phyloP scores from a whole-genome alignment of 2,329 filamentous ascomycete genomes.

The Anthostomella pinea region DNA sequence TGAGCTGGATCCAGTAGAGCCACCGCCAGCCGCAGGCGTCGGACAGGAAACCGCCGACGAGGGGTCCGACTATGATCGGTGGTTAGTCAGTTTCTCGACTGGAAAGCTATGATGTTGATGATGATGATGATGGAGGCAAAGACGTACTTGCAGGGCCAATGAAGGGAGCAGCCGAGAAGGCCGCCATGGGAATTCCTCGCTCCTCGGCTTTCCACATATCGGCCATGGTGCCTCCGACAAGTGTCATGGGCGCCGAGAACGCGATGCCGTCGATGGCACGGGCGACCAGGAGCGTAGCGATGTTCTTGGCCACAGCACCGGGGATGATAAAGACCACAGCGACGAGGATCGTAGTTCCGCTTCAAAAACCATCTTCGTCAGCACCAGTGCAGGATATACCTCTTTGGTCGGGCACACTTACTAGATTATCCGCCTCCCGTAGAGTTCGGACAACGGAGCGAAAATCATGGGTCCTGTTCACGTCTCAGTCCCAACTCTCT shows the following conservation, averaged over 20 bases:
- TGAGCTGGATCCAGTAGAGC: slow-evolving; percentile 86
- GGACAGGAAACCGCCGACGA: slow-evolving; percentile 73
- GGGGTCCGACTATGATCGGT: slow-evolving; percentile 55
- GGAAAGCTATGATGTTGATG: not conserved
- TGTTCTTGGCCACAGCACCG: slow-evolving; percentile 73
- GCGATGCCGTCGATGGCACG: slow-evolving; percentile 78
- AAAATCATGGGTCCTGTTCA: slow-evolving; percentile 68
- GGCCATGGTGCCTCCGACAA: slow-evolving; percentile 78
- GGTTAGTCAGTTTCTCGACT: slow-evolving; percentile 8
- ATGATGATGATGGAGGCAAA: too few relatives aligned
- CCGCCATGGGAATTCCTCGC: slow-evolving; percentile 82
- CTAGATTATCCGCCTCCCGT: slow-evolving; percentile 71
- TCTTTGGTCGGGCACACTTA: slow-evolving; percentile 3
- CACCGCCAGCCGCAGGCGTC: slow-evolving; percentile 74
- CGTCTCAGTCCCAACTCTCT: too few relatives aligned
- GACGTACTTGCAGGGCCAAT: slow-evolving; percentile 67
- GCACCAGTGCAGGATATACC: not conserved
- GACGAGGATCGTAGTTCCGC: slow-evolving; percentile 59
- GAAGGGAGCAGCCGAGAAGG: slow-evolving; percentile 80
- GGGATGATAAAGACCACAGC: slow-evolving; percentile 80
- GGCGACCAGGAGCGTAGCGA: slow-evolving; percentile 71
- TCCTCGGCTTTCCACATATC: slow-evolving; percentile 85
- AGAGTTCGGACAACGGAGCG: slow-evolving; percentile 73
- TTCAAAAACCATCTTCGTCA: slow-evolving; percentile 1
- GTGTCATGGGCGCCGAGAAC: slow-evolving; percentile 82